Conservation (phyloP, 371 early-diverging fungal genomes). For the Haplosporangium sp. region DNA sequence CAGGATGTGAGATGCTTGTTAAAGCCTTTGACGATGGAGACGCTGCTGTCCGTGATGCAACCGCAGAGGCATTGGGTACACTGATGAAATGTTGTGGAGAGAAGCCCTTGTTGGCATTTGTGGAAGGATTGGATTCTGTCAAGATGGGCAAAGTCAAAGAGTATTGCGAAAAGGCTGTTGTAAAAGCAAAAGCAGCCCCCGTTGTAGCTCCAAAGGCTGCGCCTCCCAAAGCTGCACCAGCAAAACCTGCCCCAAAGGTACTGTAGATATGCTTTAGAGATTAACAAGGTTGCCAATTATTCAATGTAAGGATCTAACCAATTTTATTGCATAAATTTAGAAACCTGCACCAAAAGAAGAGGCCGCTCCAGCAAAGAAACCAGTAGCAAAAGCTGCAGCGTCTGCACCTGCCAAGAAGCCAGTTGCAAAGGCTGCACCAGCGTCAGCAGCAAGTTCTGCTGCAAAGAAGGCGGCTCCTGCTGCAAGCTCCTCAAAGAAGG, state of each 20-base stretch:
- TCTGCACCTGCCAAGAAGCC: conserved; percentile 53
- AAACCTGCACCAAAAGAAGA: conserved; percentile 54
- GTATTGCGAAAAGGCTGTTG: conserved; percentile 84
- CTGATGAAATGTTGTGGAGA: conserved; percentile 90
- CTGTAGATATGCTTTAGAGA: neutral
- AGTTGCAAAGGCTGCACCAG: conserved; percentile 35
- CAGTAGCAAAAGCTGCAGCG: conserved; percentile 44
- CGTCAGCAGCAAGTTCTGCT: conserved; percentile 56
- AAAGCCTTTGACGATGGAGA: conserved; percentile 89
- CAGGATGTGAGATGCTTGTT: conserved; percentile 77
- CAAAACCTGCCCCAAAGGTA: conserved; percentile 54
- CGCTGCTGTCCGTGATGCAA: conserved; percentile 86
- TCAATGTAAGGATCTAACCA: conserved; percentile 5
- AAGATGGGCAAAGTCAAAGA: conserved; percentile 91
- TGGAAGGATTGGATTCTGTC: conserved; percentile 89
- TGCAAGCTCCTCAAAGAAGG: conserved; percentile 63
- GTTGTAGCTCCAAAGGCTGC: conserved; percentile 54
- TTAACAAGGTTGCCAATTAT: neutral
- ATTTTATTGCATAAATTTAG: conserved; percentile 10
- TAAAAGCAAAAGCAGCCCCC: conserved; percentile 70
- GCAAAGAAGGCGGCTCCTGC: conserved; percentile 65
- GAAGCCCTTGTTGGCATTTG: conserved; percentile 73
- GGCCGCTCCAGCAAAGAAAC: conserved; percentile 55
- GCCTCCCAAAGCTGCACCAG: conserved; percentile 52
- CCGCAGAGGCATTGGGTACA: conserved; percentile 90